Evolutionary conservation across 805 yeast genomes (phyloP), one percentile per base, ranked within the genome.

Genomic region (Myxozyma neglecta): DNA sequence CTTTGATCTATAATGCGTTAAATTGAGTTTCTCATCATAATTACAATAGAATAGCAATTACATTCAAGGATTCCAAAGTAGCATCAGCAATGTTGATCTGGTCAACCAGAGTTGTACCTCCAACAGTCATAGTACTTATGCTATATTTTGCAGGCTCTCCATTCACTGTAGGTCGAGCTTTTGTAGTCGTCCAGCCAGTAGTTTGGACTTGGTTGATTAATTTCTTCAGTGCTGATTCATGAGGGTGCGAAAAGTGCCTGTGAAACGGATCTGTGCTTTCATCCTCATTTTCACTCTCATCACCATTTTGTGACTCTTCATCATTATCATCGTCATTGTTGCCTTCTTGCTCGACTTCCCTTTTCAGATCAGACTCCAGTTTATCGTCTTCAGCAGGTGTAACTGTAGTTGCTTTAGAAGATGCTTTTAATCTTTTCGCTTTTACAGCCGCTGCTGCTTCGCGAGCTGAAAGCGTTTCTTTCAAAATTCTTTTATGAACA

Each of bases 241-340:
- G 56, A 13, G 60, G 59, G 34, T 47, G 57, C 3, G 60, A 87
- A 73, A 88, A 92, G 72, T 92, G 98, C 11, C 75, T 70, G 63
- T 88, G 89, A 68, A 89, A 91, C 0, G 96, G 89, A 74, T 93
- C 97, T 7, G 74, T 71, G 10, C 67, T 56, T 51, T 76, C 78
- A 5, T 74, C 78, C 16, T 76, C 80, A 51, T 74, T 73, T 24
- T 24, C 35, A 29, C 76, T 80, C 10, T 42, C 20, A 42, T 42
- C 46, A n/a, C 18, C 46, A n/a, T 9, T 42, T n/a, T 24, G 29
- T 11, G 75, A 79, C 6, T 70, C 80, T 4, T 68, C 75, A 11
- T 63, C 68, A 29, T 61, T 66, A 29, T 66, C 72, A 4, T 65
- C 70, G 35, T 65, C 71, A 9, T 20, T 44, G 14, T 63, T 74